A percentile compares a stretch with the other conserved stretches of the same genome.
Evolutionary conservation across 202 grass and related monocot species (phyloP).

Genomic region (Miscanthus sacchariflorus): DNA sequence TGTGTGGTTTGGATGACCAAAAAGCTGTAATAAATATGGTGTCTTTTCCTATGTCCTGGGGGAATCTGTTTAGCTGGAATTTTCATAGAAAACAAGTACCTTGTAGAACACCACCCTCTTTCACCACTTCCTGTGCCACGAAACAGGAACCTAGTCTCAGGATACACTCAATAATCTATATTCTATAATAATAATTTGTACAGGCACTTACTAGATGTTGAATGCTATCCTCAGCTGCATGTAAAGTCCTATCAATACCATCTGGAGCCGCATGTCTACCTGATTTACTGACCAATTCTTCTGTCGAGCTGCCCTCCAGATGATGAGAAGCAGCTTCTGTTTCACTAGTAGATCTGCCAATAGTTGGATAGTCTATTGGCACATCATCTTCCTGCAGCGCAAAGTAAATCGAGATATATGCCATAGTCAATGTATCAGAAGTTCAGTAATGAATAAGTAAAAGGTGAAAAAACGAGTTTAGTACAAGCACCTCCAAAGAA

Average conservation of each 20-base stretch:
- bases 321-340: slow-evolving; percentile 38
- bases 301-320: slow-evolving; percentile 35
- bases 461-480: slow-evolving; percentile 40
- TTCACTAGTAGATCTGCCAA: slow-evolving; percentile 27
- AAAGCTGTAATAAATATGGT: slow-evolving; percentile 20
- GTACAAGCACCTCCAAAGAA: slow-evolving; percentile 35
- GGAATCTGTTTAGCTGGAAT: slow-evolving; percentile 20
- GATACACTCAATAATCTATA: slow-evolving; percentile 29
- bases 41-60: not conserved
- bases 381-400: slow-evolving; percentile 54
- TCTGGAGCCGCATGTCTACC: slow-evolving; percentile 36
- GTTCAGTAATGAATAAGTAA: slow-evolving; percentile 33
- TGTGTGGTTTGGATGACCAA: slow-evolving; percentile 20
- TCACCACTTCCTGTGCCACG: slow-evolving; percentile 49
- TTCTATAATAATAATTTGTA: slow-evolving; percentile 32
- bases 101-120: slow-evolving; percentile 42
- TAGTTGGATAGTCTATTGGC: slow-evolving; percentile 34
- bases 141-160: slow-evolving; percentile 42
- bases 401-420: slow-evolving; percentile 38
- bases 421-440: slow-evolving; percentile 35
- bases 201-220: slow-evolving; percentile 53
- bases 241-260: slow-evolving; percentile 8
- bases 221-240: slow-evolving; percentile 40
- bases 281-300: slow-evolving; percentile 32
- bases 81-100: slow-evolving; percentile 50